These are phyloP conservation scores for Nectriaceae sp. DNA, from an alignment of 2,329 filamentous ascomycete species.

Conservation along the genomic window DNA sequence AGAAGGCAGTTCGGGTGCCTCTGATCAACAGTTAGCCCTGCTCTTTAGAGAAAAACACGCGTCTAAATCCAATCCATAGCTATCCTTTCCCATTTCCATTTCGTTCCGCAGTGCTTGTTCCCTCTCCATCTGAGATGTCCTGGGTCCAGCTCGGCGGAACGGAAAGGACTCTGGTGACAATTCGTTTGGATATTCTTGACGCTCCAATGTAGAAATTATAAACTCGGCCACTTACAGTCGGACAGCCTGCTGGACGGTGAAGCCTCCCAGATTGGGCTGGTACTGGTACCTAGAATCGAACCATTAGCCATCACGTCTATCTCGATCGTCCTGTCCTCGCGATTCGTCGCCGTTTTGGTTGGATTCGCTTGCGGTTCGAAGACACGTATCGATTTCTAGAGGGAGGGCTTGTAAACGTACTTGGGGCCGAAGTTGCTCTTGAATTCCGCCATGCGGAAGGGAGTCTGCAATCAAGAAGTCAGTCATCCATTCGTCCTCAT, in stretches of 20 bases:
- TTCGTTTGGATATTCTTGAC: slow-evolving; percentile 12
- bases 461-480: slow-evolving; percentile 41
- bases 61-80: neutral
- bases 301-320: slow-evolving; percentile 30
- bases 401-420: slow-evolving; percentile 44
- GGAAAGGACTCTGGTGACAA: neutral
- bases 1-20: slow-evolving; percentile 52
- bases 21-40: slow-evolving; percentile 29
- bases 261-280: slow-evolving; percentile 57
- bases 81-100: no score
- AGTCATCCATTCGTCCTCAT: slow-evolving; percentile 9
- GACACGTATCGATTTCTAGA: neutral
- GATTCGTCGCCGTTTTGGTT: neutral
- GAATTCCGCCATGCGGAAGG: slow-evolving; percentile 51
- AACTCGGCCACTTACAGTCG: slow-evolving; percentile 50
- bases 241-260: slow-evolving; percentile 49
- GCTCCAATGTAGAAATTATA: neutral
- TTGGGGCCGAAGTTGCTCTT: slow-evolving; percentile 67
- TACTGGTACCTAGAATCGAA: slow-evolving; percentile 54
- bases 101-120: no score
- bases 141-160: neutral
- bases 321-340: slow-evolving; percentile 3
- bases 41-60: neutral
- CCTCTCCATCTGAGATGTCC: no score
- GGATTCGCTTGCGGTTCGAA: slow-evolving; percentile 1